Evolutionary conservation across 306 rosid species (phyloP), one percentile per base, ranked within the genome.

Genomic region (Acacia melanoxylon): DNA sequence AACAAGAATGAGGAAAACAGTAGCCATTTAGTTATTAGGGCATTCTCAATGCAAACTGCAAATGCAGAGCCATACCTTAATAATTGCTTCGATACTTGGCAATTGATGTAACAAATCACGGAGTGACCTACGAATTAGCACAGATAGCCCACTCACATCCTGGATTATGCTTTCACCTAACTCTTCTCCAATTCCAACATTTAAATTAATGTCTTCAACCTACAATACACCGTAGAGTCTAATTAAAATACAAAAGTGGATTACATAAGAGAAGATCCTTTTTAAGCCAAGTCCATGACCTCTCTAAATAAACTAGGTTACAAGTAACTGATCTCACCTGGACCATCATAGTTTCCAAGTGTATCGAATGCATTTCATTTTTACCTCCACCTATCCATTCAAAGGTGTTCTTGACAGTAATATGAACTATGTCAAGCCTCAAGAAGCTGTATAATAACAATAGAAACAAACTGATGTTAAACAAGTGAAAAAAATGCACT

Each of bases 371-470:
- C 62, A 89, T 91, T 49, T 93, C 97, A 83, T 77, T 89, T 91
- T 88, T 93, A 91, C 86, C 87, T 83, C 99, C 99, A 74, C 91
- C 88, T 83, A 85, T 86, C 99, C 99, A 95, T 56, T 87, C 88
- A 86, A 91, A 95, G 65, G 91, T 84, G 87, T 92, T 95, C 87
- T 83, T 88, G 84, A 95, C 83, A 78, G 99, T 93, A 75, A 95
- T 91, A 79, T 95, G 99, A 88, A 93, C 97, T 80, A 95, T 88
- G 72, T 95, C 99, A 82, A 95, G 98, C 93, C 94, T 91, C 97
- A 95, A 89, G 87, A 88, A 93, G 85, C 99, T 95, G 98, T 78
- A 52, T 41, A 85, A 82, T 8, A 25, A 44, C 11, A 70, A 74
- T 70, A 87, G 87, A 74, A 68, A 82, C 72, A 22, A 77, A n/a